Percentiles rank a stretch among this genome's conserved stretches.
Evolutionary conservation across 306 rosid species (phyloP).

Genomic region (Calophaca sinica): DNA sequence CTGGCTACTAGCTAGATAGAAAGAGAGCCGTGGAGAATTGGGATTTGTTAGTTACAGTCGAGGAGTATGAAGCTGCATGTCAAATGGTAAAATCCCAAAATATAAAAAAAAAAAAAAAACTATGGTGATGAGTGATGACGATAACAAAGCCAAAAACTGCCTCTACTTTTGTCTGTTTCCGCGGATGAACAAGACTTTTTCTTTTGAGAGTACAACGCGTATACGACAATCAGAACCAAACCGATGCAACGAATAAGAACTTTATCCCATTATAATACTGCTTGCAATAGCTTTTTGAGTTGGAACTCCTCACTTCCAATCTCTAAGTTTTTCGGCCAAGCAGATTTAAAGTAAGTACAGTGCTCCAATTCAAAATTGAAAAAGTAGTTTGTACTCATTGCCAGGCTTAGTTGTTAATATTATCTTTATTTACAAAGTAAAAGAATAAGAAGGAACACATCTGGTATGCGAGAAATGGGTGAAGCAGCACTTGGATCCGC

Average conservation of each 20-base stretch:
- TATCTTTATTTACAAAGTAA: neutral
- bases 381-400: slow-evolving; percentile 11
- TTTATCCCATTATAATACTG: slow-evolving; percentile 21
- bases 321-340: slow-evolving; percentile 2
- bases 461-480: neutral
- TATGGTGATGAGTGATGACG: neutral
- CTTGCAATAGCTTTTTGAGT: slow-evolving; percentile 35
- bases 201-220: slow-evolving; percentile 39
- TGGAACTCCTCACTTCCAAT: slow-evolving; percentile 11
- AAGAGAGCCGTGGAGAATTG: slow-evolving; percentile 50
- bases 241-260: slow-evolving; percentile 41
- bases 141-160: slow-evolving; percentile 37
- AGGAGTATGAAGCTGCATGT: slow-evolving; percentile 20
- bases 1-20: neutral
- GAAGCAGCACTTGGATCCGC: neutral
- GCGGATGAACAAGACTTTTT: slow-evolving; percentile 29
- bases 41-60: slow-evolving; percentile 12
- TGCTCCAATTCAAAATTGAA: slow-evolving; percentile 8
- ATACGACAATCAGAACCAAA: slow-evolving; percentile 34
- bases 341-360: slow-evolving; percentile 28
- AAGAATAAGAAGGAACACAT: neutral
- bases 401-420: slow-evolving; percentile 10
- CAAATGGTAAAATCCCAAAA: slow-evolving; percentile 16
- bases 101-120: no score
- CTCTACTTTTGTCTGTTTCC: slow-evolving; percentile 36